Evolutionary conservation across 371 early-diverging fungal genomes (phyloP), one percentile per base, ranked within the genome.

Genomic region (Fennellomyces sp.): DNA sequence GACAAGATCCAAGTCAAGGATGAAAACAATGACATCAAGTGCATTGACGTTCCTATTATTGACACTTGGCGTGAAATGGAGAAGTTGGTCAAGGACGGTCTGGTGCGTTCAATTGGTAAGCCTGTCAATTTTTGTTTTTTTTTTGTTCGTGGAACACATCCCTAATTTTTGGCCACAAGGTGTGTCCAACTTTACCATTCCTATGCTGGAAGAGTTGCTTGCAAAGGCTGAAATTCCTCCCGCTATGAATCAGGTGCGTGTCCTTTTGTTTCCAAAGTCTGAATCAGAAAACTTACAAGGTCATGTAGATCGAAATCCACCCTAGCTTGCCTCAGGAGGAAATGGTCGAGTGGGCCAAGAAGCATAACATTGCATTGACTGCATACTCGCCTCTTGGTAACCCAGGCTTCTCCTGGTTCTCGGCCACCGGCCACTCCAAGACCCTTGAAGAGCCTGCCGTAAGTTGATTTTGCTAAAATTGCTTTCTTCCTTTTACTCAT

Each of bases 41-140:
- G 70, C 21, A 75, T 80, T 36, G 70, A 81, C 36, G 79, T 80
- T 23, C 73, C 78, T 35, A 51, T 88, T 45, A 68, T 77, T 48
- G 83, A 88, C 41, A 84, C 93, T 2, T 94, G 91, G 91, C 76
- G 78, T 59, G 89, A 84, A 26, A 86, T 96, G 89, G 95, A 94
- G 74, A 66, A 72, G 19, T 66, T 87, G 2, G 64, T 79, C 31
- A 72, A 79, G 21, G 75, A 82, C 21, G 91, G 90, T 56, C 69
- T 76, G 30, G 81, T 78, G 26, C 80, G 76, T 35, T 75, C 81
- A 8, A 83, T 88, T 35, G 56, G 56, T 56, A 56, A 41, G 21
- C 21, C 7, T 26, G 6, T 19, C 19, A 35, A 19, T 19, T 47
- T 47, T 10, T 19, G 19, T 47, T 21, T 47, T 47, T 21, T 6